Percentiles rank a stretch among this genome's conserved stretches.
Evolutionary conservation across 2,329 filamentous ascomycete species (phyloP).

Genomic region (Fusarium tjaetaba): DNA sequence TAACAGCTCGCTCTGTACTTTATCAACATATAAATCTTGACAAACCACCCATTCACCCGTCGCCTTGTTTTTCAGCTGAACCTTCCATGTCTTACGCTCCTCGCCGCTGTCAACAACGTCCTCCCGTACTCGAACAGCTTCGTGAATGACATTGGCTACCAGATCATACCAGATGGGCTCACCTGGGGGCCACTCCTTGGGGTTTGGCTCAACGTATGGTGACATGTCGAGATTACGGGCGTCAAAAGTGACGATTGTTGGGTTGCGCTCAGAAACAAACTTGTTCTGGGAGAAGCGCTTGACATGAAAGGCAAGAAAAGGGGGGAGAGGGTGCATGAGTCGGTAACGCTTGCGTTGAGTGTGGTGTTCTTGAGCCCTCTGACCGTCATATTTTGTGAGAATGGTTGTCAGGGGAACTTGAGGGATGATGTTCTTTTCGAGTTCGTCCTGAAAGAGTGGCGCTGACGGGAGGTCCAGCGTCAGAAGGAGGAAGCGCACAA

Average conservation of each 20-base stretch:
- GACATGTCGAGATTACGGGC: conserved; percentile 83
- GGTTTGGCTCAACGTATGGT: conserved; percentile 91
- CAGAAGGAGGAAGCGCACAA: conserved; percentile 86
- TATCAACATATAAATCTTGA: conserved; percentile 93
- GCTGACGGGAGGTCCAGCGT: conserved; percentile 92
- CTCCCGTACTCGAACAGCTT: conserved; percentile 79
- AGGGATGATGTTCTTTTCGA: conserved; percentile 95
- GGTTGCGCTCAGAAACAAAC: conserved; percentile 94
- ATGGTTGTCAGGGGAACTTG: conserved; percentile 86
- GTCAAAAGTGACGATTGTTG: conserved; percentile 97
- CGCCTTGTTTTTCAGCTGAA: conserved; percentile 84
- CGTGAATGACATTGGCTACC: conserved; percentile 93
- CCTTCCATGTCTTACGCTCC: conserved; percentile 90
- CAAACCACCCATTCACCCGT: conserved; percentile 90
- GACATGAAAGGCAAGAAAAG: conserved; percentile 92
- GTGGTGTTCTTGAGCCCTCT: conserved; percentile 86
- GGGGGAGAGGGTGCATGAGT: conserved; percentile 88
- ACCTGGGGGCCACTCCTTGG: conserved; percentile 71
- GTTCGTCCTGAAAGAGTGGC: conserved; percentile 94
- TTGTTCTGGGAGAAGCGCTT: conserved; percentile 98
- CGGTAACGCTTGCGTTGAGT: conserved; percentile 90
- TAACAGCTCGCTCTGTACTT: conserved; percentile 86
- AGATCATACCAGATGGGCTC: conserved; percentile 96
- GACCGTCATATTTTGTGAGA: conserved; percentile 91
- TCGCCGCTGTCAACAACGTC: conserved; percentile 92